These are phyloP conservation scores for Penicillium arizonense DNA, from an alignment of 495 filamentous ascomycete genomes.

Conservation along the genomic window DNA sequence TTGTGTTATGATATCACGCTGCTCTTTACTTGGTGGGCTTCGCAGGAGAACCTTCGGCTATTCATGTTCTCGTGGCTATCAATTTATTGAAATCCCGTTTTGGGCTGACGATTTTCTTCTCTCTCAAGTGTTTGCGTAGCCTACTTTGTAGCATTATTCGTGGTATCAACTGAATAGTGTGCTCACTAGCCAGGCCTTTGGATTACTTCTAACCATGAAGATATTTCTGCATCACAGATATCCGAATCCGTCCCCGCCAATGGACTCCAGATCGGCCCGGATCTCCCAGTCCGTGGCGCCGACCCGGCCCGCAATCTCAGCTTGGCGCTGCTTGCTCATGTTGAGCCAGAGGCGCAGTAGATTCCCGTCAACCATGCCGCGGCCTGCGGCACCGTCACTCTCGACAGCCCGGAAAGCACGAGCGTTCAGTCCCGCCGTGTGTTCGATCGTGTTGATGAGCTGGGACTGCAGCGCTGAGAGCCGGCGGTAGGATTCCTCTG, in stretches of 20 bases:
- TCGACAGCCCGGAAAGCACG: constrained; percentile 65
- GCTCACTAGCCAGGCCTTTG: not conserved
- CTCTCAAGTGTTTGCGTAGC: not conserved
- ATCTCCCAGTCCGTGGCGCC: constrained; percentile 57
- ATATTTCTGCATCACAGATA: constrained; percentile 34
- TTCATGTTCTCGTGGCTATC: constrained; percentile 6
- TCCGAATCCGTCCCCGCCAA: constrained; percentile 58
- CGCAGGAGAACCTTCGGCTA: constrained; percentile 1
- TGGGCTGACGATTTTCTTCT: not conserved
- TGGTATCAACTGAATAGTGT: not conserved
- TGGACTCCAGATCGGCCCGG: constrained; percentile 57
- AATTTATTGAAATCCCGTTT: constrained; percentile 6
- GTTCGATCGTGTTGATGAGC: constrained; percentile 70
- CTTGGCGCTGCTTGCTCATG: constrained; percentile 62
- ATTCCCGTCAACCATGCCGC: constrained; percentile 62
- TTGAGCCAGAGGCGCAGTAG: constrained; percentile 66
- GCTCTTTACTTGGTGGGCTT: constrained; percentile 16
- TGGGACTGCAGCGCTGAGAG: constrained; percentile 80
- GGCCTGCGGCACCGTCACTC: constrained; percentile 46
- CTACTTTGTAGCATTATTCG: no score
- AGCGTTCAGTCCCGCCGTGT: constrained; percentile 78
- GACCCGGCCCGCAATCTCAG: constrained; percentile 67
- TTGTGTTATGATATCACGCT: constrained; percentile 32
- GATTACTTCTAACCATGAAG: not conserved
- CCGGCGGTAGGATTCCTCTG: constrained; percentile 79